phyloP scores from a whole-genome alignment of 169 alveolate genomes.

The Plasmodium gaboni region DNA sequence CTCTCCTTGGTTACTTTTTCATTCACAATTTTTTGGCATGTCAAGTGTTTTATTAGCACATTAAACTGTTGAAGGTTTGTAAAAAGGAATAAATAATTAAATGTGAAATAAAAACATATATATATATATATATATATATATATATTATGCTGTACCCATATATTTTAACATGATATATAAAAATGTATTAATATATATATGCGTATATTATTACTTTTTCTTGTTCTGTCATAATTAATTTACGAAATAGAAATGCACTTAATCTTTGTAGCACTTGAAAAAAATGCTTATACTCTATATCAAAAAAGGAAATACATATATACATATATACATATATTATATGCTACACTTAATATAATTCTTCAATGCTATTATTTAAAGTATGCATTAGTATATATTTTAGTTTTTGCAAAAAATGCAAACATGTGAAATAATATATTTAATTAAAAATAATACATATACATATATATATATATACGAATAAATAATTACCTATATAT shows the following conservation, averaged over 20 bases:
- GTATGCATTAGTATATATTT: too few species aligned
- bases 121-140: not conserved
- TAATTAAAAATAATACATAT: too few species aligned
- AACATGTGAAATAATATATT: too few species aligned
- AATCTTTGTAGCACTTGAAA: constrained; percentile 52
- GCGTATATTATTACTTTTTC: constrained; percentile 22
- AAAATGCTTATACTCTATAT: constrained; percentile 49
- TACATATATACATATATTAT: not conserved
- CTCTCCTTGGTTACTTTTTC: not conserved
- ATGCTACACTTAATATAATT: too few species aligned
- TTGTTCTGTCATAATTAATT: constrained; percentile 69
- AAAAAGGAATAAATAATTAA: not conserved
- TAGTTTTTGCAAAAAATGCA: too few species aligned
- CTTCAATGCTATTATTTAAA: too few species aligned
- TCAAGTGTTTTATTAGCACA: constrained; percentile 56
- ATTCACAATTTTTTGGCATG: constrained; percentile 14
- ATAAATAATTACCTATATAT: constrained; percentile 34
- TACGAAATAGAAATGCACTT: constrained; percentile 60
- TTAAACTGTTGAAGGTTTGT: constrained; percentile 17
- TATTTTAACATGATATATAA: not conserved
- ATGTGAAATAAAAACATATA: not conserved
- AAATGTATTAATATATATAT: not conserved
- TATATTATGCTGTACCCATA: not conserved
- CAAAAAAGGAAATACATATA: not conserved
- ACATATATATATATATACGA: too few species aligned